phyloP scores from a whole-genome alignment of 768 basidiomycete genomes.

The Termitomyces sp. region DNA sequence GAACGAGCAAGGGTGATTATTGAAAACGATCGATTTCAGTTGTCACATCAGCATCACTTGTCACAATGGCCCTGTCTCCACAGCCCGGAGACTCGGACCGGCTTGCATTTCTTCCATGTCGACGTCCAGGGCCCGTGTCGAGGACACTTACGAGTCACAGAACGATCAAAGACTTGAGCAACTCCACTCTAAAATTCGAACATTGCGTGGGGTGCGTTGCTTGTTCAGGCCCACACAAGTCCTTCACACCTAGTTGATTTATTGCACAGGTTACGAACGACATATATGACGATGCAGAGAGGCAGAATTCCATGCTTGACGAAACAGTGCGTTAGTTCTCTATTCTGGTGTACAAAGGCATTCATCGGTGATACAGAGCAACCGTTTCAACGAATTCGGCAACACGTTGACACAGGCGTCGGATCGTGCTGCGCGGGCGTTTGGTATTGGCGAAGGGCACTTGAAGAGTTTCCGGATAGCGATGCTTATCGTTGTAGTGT shows the following conservation, averaged over 20 bases:
- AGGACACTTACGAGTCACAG: constrained; percentile 78
- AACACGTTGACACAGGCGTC: constrained; percentile 60
- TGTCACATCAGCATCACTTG: not conserved
- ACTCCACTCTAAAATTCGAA: constrained; percentile 79
- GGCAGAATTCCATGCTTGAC: constrained; percentile 75
- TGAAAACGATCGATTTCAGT: too few species aligned
- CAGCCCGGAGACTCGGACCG: too few species aligned
- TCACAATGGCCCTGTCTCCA: not conserved
- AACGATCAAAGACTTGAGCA: constrained; percentile 84
- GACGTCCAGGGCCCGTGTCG: constrained; percentile 39
- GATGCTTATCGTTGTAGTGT: constrained; percentile 46
- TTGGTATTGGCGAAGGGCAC: constrained; percentile 62
- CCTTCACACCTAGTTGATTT: not conserved
- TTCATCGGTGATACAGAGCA: constrained; percentile 27
- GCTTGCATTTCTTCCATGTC: constrained; percentile 24
- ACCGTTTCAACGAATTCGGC: constrained; percentile 64
- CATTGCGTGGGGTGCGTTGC: constrained; percentile 64
- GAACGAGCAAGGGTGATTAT: too few species aligned
- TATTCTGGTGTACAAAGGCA: not conserved
- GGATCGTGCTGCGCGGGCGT: constrained; percentile 64
- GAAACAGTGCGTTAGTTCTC: constrained; percentile 48
- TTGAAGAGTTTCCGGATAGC: constrained; percentile 68
- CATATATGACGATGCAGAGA: constrained; percentile 79
- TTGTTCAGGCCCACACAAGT: not conserved
- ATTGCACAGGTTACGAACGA: constrained; percentile 71